Base-by-base conservation (phyloP, 2,329 filamentous ascomycete genomes). In the Colletotrichum shisoi region DNA sequence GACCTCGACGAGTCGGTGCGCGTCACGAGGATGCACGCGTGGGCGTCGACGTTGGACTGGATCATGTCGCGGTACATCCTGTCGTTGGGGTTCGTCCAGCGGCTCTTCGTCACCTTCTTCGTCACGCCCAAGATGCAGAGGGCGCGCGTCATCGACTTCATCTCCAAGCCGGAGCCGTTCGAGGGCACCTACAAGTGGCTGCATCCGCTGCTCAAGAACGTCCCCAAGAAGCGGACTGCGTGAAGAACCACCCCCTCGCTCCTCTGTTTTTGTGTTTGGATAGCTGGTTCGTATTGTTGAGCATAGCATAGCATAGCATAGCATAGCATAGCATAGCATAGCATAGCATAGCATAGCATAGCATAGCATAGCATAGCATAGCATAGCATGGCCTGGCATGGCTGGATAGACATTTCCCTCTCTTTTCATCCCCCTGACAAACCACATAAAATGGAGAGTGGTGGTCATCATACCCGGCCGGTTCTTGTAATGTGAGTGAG, bases 1-100 rank as follows among this genome's bases (percentile, higher is more conserved):
- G 71, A 73, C 15, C 65, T 62, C 24, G 64, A 62, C 0, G 51
- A 61, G 37, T 72, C 71, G 15, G 70, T 68, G 3, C 52, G 53
- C 6, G 34, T 67, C 1, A 74, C 73, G 2, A 66, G 74, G 12
- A 27, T 74, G 19, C 73, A 75, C n/a, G 68, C 71, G 1, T 75
- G 74, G 74, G 72, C 70, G 3, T 74, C 70, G 45, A 64, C 62
- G 24, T 27, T 66, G 8, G 73, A 74, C 42, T 74, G 71, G 39
- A n/a, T 75, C 11, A n/a, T 72, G 3, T 63, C 63, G 7, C 67
- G 71, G 17, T 73, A 71, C 40, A 37, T 74, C 15, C 3, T 74
- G 24, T 70, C 49, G 12, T 64, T 11, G 37, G 17, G 15, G 0
- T 60, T 69, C 27, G 42, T 71, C 1, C 44, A 67, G 15, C 49